Percentiles rank a stretch among this genome's conserved stretches.
These are phyloP conservation scores for Mercurialis annua DNA, from an alignment of 345 rosid species.

Conservation along the genomic window DNA sequence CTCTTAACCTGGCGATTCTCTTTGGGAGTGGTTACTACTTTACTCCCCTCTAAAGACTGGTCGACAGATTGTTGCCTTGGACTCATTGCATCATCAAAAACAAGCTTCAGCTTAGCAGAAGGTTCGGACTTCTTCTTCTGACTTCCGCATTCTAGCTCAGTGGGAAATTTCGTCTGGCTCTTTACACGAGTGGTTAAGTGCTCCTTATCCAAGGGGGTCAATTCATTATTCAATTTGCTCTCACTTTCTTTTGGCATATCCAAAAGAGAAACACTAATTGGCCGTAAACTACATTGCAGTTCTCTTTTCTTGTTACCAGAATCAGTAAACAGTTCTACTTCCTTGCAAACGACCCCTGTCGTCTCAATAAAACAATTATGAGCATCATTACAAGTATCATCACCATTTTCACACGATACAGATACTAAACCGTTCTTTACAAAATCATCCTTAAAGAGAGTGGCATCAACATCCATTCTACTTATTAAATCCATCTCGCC, in stretches of 20 bases:
- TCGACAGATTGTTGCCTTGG: slow-evolving; percentile 32
- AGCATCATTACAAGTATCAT: slow-evolving; percentile 8
- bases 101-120: slow-evolving; percentile 26
- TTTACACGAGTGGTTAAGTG: slow-evolving; percentile 16
- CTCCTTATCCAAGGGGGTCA: slow-evolving; percentile 24
- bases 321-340: slow-evolving; percentile 26
- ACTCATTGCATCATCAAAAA: slow-evolving; percentile 24
- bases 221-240: slow-evolving; percentile 20
- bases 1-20: slow-evolving; percentile 38
- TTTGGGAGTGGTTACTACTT: slow-evolving; percentile 28
- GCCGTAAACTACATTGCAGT: slow-evolving; percentile 13
- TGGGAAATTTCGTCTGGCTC: slow-evolving; percentile 13
- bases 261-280: slow-evolving; percentile 13
- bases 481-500: slow-evolving; percentile 19
- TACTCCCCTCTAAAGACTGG: slow-evolving; percentile 31
- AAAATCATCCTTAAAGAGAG: slow-evolving; percentile 21
- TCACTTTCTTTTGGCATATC: slow-evolving; percentile 32
- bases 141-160: slow-evolving; percentile 16
- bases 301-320: slow-evolving; percentile 19
- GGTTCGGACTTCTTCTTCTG: slow-evolving; percentile 29
- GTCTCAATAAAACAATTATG: slow-evolving; percentile 18
- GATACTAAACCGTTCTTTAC: slow-evolving; percentile 16
- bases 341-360: slow-evolving; percentile 13
- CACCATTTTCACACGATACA: slow-evolving; percentile 13
- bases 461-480: slow-evolving; percentile 11